These are phyloP conservation scores for Podila verticillata DNA, from an alignment of 192 early-diverging fungal genomes.

Conservation along the genomic window DNA sequence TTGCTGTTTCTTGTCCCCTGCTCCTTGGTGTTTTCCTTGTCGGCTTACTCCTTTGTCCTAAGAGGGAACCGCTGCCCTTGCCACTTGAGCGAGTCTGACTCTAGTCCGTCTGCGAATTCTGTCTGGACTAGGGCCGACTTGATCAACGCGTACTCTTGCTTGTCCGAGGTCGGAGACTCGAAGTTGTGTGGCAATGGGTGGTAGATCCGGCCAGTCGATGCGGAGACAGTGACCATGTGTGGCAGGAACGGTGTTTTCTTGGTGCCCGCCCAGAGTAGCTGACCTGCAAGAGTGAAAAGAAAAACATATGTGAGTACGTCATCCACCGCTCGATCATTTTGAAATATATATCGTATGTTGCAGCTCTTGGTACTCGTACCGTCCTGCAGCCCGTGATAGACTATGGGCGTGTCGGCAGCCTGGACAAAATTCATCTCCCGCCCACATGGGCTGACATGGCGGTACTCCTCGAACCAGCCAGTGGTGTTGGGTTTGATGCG, in stretches of 20 bases:
- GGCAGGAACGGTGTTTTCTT: conserved; percentile 24
- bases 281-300: conserved; percentile 9
- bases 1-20: too few species aligned
- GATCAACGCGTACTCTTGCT: conserved; percentile 18
- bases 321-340: too few species aligned
- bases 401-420: conserved; percentile 41
- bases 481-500: conserved; percentile 22
- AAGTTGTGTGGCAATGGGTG: conserved; percentile 20
- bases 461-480: conserved; percentile 5
- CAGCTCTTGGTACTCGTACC: neutral
- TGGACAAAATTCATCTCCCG: conserved; percentile 48
- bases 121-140: conserved; percentile 36
- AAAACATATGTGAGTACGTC: neutral
- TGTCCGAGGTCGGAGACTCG: neutral
- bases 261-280: conserved; percentile 33
- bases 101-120: conserved; percentile 23
- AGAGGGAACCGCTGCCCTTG: conserved; percentile 15
- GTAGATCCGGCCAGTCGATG: conserved; percentile 30
- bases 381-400: conserved; percentile 26
- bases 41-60: neutral
- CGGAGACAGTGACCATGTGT: conserved; percentile 22
- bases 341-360: too few species aligned
- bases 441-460: conserved; percentile 37
- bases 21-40: neutral
- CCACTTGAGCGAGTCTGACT: conserved; percentile 28